Percentiles rank a stretch among this genome's conserved stretches.
Evolutionary conservation across 345 rosid genomes (phyloP).

Genomic region (Acer saccharum): DNA sequence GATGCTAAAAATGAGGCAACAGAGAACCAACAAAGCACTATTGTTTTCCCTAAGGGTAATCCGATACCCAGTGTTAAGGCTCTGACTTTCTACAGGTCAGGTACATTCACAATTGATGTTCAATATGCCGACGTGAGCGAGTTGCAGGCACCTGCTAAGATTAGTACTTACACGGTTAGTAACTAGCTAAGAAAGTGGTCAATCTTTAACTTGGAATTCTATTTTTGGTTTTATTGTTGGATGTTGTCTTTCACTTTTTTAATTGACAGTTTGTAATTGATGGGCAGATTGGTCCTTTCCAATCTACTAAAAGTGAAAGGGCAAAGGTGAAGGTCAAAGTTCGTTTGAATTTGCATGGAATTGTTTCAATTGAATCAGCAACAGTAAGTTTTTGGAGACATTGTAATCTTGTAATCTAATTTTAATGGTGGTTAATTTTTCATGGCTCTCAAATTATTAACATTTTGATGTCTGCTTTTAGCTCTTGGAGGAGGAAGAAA

Average conservation of each 20-base stretch:
- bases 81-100: conserved; percentile 75
- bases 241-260: background rate
- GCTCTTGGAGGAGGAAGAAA: conserved; percentile 96
- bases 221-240: background rate
- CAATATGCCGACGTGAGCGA: conserved; percentile 68
- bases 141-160: conserved; percentile 68
- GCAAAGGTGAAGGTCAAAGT: conserved; percentile 89
- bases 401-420: background rate
- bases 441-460: background rate
- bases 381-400: conserved; percentile 48
- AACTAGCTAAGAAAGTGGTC: background rate
- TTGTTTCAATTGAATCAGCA: conserved; percentile 83
- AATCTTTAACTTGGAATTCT: background rate
- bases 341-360: conserved; percentile 84
- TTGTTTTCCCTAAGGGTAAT: conserved; percentile 89
- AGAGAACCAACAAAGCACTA: conserved; percentile 73
- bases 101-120: conserved; percentile 77
- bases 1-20: conserved; percentile 62
- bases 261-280: conserved; percentile 11
- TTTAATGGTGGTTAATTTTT: background rate
- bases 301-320: conserved; percentile 63
- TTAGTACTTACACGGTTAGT: conserved; percentile 79
- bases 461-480: conserved; percentile 27
- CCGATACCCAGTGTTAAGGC: conserved; percentile 86
- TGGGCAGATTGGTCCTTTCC: conserved; percentile 92